Evolutionary conservation across 139 green algal genomes (phyloP).

Genomic region (Volvox reticuliferus): DNA sequence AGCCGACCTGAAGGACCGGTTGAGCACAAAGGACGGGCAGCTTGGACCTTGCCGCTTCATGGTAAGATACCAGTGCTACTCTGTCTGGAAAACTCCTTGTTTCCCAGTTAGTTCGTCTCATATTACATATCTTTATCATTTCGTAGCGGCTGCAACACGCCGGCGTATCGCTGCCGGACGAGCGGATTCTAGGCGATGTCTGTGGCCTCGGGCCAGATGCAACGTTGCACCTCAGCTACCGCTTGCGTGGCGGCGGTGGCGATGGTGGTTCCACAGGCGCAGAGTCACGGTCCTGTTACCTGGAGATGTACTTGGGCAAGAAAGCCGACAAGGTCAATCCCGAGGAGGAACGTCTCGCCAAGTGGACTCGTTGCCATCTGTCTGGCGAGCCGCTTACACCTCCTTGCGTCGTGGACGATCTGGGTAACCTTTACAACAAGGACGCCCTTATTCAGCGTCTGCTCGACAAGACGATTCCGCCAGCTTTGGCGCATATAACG

Average conservation of each 20-base stretch:
- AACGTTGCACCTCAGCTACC: slow-evolving; percentile 51
- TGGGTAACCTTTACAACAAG: slow-evolving; percentile 84
- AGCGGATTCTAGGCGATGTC: slow-evolving; percentile 47
- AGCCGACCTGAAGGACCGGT: background rate
- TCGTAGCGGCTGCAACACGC: slow-evolving; percentile 37
- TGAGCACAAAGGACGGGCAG: background rate
- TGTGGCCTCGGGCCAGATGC: slow-evolving; percentile 13
- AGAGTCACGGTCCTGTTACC: slow-evolving; percentile 86
- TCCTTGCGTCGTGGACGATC: slow-evolving; percentile 84
- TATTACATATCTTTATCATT: background rate
- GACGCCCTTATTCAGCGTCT: slow-evolving; percentile 71
- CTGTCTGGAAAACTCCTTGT: background rate
- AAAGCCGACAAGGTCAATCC: slow-evolving; percentile 88
- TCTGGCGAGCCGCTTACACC: slow-evolving; percentile 75
- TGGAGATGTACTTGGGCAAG: slow-evolving; percentile 92
- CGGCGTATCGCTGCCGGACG: slow-evolving; percentile 32
- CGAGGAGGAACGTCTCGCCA: slow-evolving; percentile 74
- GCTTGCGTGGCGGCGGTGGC: slow-evolving; percentile 81
- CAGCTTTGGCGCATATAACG: slow-evolving; percentile 77
- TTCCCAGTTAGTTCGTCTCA: background rate
- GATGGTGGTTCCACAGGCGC: slow-evolving; percentile 93
- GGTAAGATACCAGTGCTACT: background rate
- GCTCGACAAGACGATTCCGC: slow-evolving; percentile 81
- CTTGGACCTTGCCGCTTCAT: slow-evolving; percentile 20
- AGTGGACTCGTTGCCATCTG: slow-evolving; percentile 84